Percentiles rank a stretch among this genome's conserved stretches.
Evolutionary conservation across 2,329 filamentous ascomycete genomes (phyloP).

Genomic region (Cyclaneusma minus): DNA sequence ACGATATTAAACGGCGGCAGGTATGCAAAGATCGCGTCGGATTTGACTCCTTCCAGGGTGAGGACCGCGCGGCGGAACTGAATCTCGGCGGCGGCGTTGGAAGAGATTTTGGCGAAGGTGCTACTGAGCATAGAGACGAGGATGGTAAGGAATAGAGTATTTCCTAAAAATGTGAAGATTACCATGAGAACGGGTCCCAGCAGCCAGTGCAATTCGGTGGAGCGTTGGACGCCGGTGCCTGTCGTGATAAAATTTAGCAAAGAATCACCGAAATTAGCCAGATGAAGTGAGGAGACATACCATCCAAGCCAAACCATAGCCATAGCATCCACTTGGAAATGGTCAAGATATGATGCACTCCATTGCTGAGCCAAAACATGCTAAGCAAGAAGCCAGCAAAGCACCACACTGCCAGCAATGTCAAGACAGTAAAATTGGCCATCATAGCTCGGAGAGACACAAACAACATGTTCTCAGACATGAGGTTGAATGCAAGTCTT

Average conservation of each 20-base stretch:
- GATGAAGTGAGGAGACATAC: no score
- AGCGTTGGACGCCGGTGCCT: slow-evolving; percentile 36
- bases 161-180: slow-evolving; percentile 71
- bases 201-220: slow-evolving; percentile 61
- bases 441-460: slow-evolving; percentile 73
- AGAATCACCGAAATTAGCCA: no score
- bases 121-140: slow-evolving; percentile 76
- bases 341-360: slow-evolving; percentile 44
- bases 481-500: slow-evolving; percentile 64
- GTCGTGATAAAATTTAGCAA: no score
- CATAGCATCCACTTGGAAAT: slow-evolving; percentile 87
- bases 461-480: slow-evolving; percentile 75
- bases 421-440: slow-evolving; percentile 68
- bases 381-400: slow-evolving; percentile 71
- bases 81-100: slow-evolving; percentile 68
- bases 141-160: slow-evolving; percentile 79
- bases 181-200: slow-evolving; percentile 70
- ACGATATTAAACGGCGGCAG: slow-evolving; percentile 73
- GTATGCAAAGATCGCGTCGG: slow-evolving; percentile 70
- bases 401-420: slow-evolving; percentile 63
- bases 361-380: slow-evolving; percentile 62
- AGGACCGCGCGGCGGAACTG: slow-evolving; percentile 69
- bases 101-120: slow-evolving; percentile 65
- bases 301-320: slow-evolving; percentile 84
- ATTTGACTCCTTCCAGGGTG: slow-evolving; percentile 75